Base-by-base conservation (phyloP, 371 early-diverging fungal species). In the Lichtheimia corymbifera region DNA sequence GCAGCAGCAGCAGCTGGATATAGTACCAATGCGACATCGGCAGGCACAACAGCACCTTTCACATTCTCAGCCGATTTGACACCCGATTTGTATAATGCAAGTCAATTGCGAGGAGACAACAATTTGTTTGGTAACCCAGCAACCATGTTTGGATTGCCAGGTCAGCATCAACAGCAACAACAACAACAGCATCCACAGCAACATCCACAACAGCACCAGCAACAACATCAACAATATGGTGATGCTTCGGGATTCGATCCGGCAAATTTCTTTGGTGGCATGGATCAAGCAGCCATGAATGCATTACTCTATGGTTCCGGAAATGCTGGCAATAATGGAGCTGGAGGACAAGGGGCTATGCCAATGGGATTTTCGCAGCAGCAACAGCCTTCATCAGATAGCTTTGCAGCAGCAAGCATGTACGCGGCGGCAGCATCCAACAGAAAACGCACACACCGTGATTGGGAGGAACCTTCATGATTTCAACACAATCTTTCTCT, bases 231-330 rank as follows among this genome's bases (percentile, higher is more conserved):
- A 25, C 15, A 49, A 13, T 28, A 53, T 17, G 42, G 47, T 18
- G 17, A 53, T n/a, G 54, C 30, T 18, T 18, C 43, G 18, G 53
- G 52, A 17, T 63, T 63, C 40, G 63, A 63, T 57, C 63, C 63
- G 4, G 57, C 63, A n/a, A 20, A 51, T 15, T 43, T 63, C 18
- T 63, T 63, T 57, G 58, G 56, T 11, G 50, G 42, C 40, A 63
- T 63, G 56, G 63, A 63, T 52, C 63, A 30, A 27, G 63, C 55
- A 9, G 63, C 63, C 14, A 63, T 63, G 63, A 63, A 57, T 51
- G 63, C 63, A 15, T 52, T 63, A 15, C 52, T 63, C 3, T 61
- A 61, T 45, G 61, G 61, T 20, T 56, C 57, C 15, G 57, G 44
- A 43, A 44, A 25, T 27, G 60, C 52, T 18, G 25, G 40, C 4